Evolutionary conservation across 352 stramenopile species (phyloP), one percentile per base, ranked within the genome.

Genomic region (Pythium vanterpoolii): DNA sequence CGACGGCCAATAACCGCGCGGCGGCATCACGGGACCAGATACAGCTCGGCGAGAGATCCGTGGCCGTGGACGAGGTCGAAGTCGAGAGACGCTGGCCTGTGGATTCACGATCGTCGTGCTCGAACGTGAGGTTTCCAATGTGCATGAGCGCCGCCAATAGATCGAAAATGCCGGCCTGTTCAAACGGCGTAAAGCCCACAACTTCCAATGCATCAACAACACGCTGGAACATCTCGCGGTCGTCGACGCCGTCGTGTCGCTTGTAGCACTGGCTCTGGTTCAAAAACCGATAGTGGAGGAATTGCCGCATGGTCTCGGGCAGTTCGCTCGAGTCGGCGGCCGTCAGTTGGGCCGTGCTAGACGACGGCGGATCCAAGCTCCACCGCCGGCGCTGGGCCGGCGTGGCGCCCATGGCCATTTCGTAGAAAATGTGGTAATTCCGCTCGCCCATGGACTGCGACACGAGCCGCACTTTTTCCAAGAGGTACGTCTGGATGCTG

Each of bases 381-480:
- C 81, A 93, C 30, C 80, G 68, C 47, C 77, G 58, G 56, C 92
- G 65, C 48, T 71, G 69, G 59, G 68, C 57, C 8, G 69, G 62
- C 34, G 76, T 74, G 54, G 77, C 83, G 70, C 78, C 79, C 38
- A 78, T 73, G 27, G 79, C 65, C 18, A 98, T 89, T 69, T 98
- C 83, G 69, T 98, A 98, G 66, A 98, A 98, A 62, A 99, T 88
- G 80, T 98, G 94, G 73, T 98, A 98, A 73, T 98, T 98, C 38
- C 96, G 78, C 73, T 98, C 96, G 34, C 84, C 81, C 48, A 94
- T 85, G 9, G 83, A 90, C 66, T 98, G 95, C 52, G 94, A 97
- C 13, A 90, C 90, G 19, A 99, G 76, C 34, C 96, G 89, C 30
- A 98, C 89, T 71, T 98, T 98, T 66, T 99, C 96, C 11, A 99